Evolutionary conservation across 345 rosid genomes (phyloP).

Genomic region (Citrus medica): DNA sequence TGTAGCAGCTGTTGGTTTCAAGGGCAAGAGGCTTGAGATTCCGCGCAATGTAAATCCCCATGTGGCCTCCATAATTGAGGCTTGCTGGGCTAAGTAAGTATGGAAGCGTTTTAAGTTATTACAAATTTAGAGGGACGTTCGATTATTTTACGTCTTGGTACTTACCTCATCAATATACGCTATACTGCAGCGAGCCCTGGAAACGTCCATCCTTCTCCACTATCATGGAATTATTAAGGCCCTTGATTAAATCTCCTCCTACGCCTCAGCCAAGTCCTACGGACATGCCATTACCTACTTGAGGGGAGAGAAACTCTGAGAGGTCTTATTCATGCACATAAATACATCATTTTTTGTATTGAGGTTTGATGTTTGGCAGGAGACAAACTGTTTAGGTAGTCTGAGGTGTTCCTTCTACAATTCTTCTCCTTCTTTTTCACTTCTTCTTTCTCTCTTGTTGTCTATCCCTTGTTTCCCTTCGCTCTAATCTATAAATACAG

Average conservation of each 20-base stretch:
- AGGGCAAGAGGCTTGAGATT: slow-evolving; percentile 85
- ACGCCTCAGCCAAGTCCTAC: slow-evolving; percentile 53
- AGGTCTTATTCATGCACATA: slow-evolving; percentile 55
- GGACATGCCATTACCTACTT: slow-evolving; percentile 45
- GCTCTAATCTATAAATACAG: neutral
- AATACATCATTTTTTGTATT: slow-evolving; percentile 63
- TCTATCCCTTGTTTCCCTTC: neutral
- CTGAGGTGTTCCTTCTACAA: slow-evolving; percentile 32
- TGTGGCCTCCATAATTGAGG: slow-evolving; percentile 79
- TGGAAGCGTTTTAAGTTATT: neutral
- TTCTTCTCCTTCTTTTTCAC: neutral
- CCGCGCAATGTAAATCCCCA: slow-evolving; percentile 78
- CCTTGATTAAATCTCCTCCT: slow-evolving; percentile 63
- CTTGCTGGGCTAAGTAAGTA: slow-evolving; percentile 89
- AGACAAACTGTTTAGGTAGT: slow-evolving; percentile 33
- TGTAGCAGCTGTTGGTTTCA: slow-evolving; percentile 99
- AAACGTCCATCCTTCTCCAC: slow-evolving; percentile 89
- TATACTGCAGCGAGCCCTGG: slow-evolving; percentile 76
- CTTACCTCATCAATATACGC: slow-evolving; percentile 1
- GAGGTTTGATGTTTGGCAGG: slow-evolving; percentile 35
- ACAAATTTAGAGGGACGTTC: neutral
- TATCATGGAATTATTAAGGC: slow-evolving; percentile 79
- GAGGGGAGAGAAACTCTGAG: slow-evolving; percentile 16
- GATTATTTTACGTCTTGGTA: neutral
- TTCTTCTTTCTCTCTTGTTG: neutral